Evolutionary conservation across 2,329 filamentous ascomycete genomes (phyloP).

Genomic region (Aspergillus floridensis): DNA sequence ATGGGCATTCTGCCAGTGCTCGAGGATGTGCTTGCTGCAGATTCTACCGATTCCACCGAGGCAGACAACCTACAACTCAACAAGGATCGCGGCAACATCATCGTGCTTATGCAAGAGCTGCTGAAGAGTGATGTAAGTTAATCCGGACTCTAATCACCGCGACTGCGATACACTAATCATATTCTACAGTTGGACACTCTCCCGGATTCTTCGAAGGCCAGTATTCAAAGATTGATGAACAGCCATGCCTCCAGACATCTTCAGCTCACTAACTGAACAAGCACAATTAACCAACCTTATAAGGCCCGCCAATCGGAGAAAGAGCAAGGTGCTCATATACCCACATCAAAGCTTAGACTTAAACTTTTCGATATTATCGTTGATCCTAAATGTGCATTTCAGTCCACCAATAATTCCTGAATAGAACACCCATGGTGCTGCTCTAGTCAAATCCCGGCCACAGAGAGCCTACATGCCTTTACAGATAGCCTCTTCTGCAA

Average conservation of each 20-base stretch:
- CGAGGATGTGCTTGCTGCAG: slow-evolving; percentile 28
- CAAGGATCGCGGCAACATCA: slow-evolving; percentile 43
- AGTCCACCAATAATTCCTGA: neutral
- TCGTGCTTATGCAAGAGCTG: slow-evolving; percentile 41
- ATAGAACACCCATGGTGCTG: neutral
- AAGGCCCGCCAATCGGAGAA: neutral
- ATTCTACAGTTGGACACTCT: slow-evolving; percentile 29
- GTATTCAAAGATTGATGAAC: slow-evolving; percentile 31
- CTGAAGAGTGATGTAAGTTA: slow-evolving; percentile 39
- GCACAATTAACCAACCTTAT: neutral
- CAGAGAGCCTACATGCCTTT: slow-evolving; percentile 8
- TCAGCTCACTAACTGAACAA: slow-evolving; percentile 2
- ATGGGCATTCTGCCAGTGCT: slow-evolving; percentile 35
- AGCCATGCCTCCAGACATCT: slow-evolving; percentile 24
- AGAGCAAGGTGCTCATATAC: neutral
- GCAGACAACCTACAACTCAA: slow-evolving; percentile 25
- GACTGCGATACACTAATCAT: slow-evolving; percentile 3
- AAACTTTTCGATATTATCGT: neutral
- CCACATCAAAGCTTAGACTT: neutral
- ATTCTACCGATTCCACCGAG: slow-evolving; percentile 20
- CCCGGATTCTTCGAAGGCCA: slow-evolving; percentile 23
- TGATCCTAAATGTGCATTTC: neutral
- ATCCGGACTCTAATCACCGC: neutral
- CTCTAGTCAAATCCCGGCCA: neutral
- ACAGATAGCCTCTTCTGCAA: slow-evolving; percentile 55